These are phyloP conservation scores for Epichloe bromicola DNA, from an alignment of 2,329 filamentous ascomycete species.

Conservation along the genomic window DNA sequence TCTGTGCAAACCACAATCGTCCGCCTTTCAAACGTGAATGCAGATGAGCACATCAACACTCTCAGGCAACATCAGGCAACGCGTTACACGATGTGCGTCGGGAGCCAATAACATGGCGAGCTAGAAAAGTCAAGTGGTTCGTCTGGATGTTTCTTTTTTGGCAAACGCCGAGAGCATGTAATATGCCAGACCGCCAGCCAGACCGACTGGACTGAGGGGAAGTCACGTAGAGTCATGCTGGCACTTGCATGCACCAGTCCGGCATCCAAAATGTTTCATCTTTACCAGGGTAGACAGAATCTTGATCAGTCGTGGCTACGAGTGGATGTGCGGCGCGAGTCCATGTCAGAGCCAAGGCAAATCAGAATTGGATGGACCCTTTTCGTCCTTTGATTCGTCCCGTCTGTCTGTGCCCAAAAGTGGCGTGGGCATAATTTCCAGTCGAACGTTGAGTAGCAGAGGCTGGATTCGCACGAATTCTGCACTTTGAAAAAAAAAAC, in stretches of 20 bases:
- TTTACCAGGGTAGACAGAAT: too few species aligned
- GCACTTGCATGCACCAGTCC: not conserved
- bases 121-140: not conserved
- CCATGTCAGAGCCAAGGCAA: too few species aligned
- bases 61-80: not conserved
- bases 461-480: too few species aligned
- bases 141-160: not conserved
- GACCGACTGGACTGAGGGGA: not conserved
- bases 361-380: too few species aligned
- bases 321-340: too few species aligned
- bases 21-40: not conserved
- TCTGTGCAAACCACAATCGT: not conserved
- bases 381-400: too few species aligned
- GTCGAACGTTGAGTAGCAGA: too few species aligned
- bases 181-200: not conserved
- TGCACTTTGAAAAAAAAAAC: too few species aligned
- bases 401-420: too few species aligned
- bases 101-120: not conserved
- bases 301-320: too few species aligned
- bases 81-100: not conserved
- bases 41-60: not conserved
- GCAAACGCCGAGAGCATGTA: not conserved
- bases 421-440: too few species aligned
- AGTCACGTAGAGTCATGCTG: not conserved
- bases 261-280: too few species aligned